Conservation (phyloP, 495 filamentous ascomycete species). For the Lasiosphaeria miniovina region DNA sequence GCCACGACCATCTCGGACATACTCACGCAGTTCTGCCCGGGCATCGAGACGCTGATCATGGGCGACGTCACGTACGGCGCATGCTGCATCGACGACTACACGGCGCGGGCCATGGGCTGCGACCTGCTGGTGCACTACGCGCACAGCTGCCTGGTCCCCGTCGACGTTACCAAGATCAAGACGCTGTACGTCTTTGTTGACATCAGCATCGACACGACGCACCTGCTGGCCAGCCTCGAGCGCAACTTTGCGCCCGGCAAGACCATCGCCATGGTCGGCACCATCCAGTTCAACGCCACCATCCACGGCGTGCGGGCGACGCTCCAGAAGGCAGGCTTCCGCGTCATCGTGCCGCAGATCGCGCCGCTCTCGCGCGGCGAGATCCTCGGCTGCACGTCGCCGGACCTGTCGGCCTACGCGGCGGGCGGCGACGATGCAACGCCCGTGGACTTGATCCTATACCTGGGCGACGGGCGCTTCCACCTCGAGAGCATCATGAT, state of each 20-base stretch:
- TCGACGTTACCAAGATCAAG: slow-evolving; percentile 91
- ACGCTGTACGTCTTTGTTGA: slow-evolving; percentile 98
- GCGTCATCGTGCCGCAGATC: slow-evolving; percentile 84
- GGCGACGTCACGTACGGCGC: slow-evolving; percentile 98
- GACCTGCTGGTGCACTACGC: slow-evolving; percentile 97
- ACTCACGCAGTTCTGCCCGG: slow-evolving; percentile 88
- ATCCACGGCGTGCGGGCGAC: slow-evolving; percentile 75
- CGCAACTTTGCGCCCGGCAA: slow-evolving; percentile 83
- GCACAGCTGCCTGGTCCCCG: slow-evolving; percentile 92
- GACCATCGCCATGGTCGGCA: slow-evolving; percentile 88
- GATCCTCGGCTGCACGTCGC: slow-evolving; percentile 93
- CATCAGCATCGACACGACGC: slow-evolving; percentile 87
- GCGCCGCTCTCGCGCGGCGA: slow-evolving; percentile 90
- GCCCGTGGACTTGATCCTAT: slow-evolving; percentile 75
- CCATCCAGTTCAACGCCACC: slow-evolving; percentile 97
- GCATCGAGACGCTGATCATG: slow-evolving; percentile 92
- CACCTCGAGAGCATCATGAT: slow-evolving; percentile 99
- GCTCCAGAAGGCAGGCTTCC: slow-evolving; percentile 78
- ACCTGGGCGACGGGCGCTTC: slow-evolving; percentile 94
- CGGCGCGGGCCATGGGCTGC: slow-evolving; percentile 87
- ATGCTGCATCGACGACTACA: slow-evolving; percentile 99
- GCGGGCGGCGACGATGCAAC: slow-evolving; percentile 25
- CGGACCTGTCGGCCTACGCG: slow-evolving; percentile 55
- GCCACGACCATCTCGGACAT: slow-evolving; percentile 98
- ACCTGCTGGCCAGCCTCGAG: slow-evolving; percentile 82